Percentiles rank a stretch among this genome's conserved stretches.
Evolutionary conservation across 116 monocot species (phyloP).

Genomic region (Cymodocea nodosa): DNA sequence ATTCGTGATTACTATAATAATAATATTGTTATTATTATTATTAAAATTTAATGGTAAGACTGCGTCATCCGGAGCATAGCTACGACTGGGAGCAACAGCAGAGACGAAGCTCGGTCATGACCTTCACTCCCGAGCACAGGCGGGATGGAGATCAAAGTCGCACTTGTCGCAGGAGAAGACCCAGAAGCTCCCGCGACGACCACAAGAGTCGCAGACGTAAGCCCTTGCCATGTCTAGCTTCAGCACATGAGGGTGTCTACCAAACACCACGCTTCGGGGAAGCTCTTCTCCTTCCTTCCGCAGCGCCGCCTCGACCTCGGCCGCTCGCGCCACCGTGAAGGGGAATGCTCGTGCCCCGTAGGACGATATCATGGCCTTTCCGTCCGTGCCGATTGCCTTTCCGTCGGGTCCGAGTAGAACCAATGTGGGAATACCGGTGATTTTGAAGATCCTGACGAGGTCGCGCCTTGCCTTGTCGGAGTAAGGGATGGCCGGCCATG

Average conservation of each 20-base stretch:
- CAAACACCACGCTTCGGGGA: constrained; percentile 8
- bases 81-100: too few relatives aligned
- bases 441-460: constrained; percentile 22
- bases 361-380: constrained; percentile 11
- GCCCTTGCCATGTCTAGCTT: constrained; percentile 26
- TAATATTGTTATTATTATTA: too few relatives aligned
- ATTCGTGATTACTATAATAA: too few relatives aligned
- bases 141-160: constrained; percentile 65
- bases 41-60: too few relatives aligned
- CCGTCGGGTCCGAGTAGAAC: constrained; percentile 25
- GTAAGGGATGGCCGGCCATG: constrained; percentile 33
- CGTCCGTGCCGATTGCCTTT: constrained; percentile 11
- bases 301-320: constrained; percentile 19
- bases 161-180: constrained; percentile 55
- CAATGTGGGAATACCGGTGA: constrained; percentile 18
- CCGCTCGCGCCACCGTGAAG: constrained; percentile 18
- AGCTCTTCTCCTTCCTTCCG: constrained; percentile 24
- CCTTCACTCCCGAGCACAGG: constrained; percentile 13
- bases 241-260: constrained; percentile 24
- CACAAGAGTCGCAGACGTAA: constrained; percentile 46
- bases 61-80: too few relatives aligned
- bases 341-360: constrained; percentile 25
- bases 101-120: too few relatives aligned
- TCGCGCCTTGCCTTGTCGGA: constrained; percentile 10
- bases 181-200: constrained; percentile 29